These are phyloP conservation scores for Xylariaceae sp. DNA, from an alignment of 2,329 filamentous ascomycete genomes.

Conservation along the genomic window DNA sequence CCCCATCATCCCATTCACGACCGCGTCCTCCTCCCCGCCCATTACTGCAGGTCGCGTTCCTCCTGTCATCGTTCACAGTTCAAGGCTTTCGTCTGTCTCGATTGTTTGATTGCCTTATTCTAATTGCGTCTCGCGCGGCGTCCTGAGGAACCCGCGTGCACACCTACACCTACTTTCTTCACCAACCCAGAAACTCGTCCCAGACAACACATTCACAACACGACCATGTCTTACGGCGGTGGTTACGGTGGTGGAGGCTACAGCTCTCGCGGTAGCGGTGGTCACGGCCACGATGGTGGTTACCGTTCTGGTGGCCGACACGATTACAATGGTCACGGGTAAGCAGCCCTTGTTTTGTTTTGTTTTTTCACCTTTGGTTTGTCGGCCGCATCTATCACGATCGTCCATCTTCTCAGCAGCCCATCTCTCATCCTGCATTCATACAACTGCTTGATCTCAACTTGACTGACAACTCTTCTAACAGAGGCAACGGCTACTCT, in stretches of 20 bases:
- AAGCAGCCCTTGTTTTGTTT: conserved; percentile 19
- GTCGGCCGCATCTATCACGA: background rate
- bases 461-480: conserved; percentile 38
- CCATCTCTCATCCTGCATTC: background rate
- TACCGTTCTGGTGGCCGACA: conserved; percentile 32
- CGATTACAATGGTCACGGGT: conserved; percentile 37
- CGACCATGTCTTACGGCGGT: conserved; percentile 64
- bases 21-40: conserved; percentile 23
- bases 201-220: conserved; percentile 18
- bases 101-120: conserved; percentile 13
- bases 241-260: conserved; percentile 42
- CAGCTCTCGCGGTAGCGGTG: conserved; percentile 31
- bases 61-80: conserved; percentile 10
- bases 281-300: conserved; percentile 24
- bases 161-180: conserved; percentile 15
- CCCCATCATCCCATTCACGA: conserved; percentile 12
- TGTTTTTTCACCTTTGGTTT: background rate
- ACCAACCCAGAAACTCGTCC: background rate
- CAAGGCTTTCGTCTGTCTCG: conserved; percentile 7
- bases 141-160: conserved; percentile 7
- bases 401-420: background rate
- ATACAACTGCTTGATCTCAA: background rate
- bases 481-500: conserved; percentile 45
- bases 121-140: conserved; percentile 23
- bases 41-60: conserved; percentile 29